Base-by-base conservation (phyloP, 2,329 filamentous ascomycete species). In the Xylaria polymorpha region DNA sequence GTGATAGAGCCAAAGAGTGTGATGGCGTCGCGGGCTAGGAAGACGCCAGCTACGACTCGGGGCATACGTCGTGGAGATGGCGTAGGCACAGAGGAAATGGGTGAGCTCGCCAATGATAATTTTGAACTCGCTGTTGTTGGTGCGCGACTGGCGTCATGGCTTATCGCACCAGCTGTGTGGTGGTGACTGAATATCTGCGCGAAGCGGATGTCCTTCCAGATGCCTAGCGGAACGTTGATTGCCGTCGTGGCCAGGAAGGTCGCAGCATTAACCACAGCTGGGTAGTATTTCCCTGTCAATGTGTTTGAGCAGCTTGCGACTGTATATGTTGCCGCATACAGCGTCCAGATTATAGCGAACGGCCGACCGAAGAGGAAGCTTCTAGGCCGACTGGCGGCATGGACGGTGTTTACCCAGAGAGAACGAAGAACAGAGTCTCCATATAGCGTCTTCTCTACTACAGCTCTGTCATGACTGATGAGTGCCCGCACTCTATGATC, bases 161-260 rank as follows among this genome's bases (percentile, higher is more conserved):
- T 37, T 48, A 35, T 48, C 18, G 57, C 46, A 22, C 15, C 9
- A 20, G 6, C 14, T 48, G 25, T 35, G 9, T 18, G 41, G 41
- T 37, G 7, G 15, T 60, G 57, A 37, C 57, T 60, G 43, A 60
- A 60, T 48, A 60, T 48, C 57, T 60, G 57, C 8, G 57, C 57
- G 25, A 48, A 60, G 25, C 57, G 41, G 29, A 60, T 10, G 29
- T 60, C 57, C 18, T 60, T 60, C 57, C 57, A 60, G 15, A 48
- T 60, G 15, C 57, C 57, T 20, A 60, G 57, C 22, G 57, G 57
- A 20, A 60, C 57, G 29, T 60, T 60, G 57, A 60, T 48, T 48
- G 43, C 29, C 35, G 57, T 60, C 7, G 57, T 60, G 29, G 57
- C 57, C 43, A 48, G 43, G 46, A 60, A 60, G 8, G 57, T 60